phyloP scores from a whole-genome alignment of 768 basidiomycete species.

The Tubosaeta sp. region DNA sequence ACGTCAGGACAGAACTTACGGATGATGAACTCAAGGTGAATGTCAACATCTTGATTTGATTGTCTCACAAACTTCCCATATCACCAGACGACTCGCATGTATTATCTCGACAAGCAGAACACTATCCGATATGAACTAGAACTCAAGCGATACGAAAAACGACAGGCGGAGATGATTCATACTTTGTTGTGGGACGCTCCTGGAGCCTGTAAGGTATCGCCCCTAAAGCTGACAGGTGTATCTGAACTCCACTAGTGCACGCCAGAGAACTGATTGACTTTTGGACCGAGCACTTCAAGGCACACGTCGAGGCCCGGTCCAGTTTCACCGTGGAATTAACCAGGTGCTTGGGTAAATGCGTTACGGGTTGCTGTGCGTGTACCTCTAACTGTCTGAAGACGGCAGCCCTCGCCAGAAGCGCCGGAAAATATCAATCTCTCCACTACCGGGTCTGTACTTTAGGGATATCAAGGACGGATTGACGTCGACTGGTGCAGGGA shows the following conservation, averaged over 20 bases:
- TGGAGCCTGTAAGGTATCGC: constrained; percentile 46
- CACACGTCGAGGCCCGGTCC: constrained; percentile 62
- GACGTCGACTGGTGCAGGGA: not conserved
- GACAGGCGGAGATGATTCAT: constrained; percentile 49
- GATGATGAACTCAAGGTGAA: constrained; percentile 75
- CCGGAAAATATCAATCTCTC: constrained; percentile 32
- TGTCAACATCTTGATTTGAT: not conserved
- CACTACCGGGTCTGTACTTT: not conserved
- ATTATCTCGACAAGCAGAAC: constrained; percentile 64
- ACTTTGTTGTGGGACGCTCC: constrained; percentile 68
- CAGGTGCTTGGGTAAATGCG: constrained; percentile 11
- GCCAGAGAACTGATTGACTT: constrained; percentile 66
- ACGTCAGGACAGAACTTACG: constrained; percentile 73
- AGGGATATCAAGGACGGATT: not conserved
- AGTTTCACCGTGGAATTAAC: constrained; percentile 14
- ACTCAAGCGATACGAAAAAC: constrained; percentile 53
- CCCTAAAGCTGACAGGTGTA: not conserved
- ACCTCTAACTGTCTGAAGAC: constrained; percentile 27
- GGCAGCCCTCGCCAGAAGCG: constrained; percentile 44
- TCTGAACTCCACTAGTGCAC: constrained; percentile 42
- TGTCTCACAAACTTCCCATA: not conserved
- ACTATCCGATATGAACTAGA: constrained; percentile 46
- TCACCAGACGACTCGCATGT: constrained; percentile 52
- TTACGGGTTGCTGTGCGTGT: not conserved
- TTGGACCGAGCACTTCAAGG: constrained; percentile 69